Evolutionary conservation across 2,329 filamentous ascomycete species (phyloP).

Genomic region (Trichoderma lentiforme): DNA sequence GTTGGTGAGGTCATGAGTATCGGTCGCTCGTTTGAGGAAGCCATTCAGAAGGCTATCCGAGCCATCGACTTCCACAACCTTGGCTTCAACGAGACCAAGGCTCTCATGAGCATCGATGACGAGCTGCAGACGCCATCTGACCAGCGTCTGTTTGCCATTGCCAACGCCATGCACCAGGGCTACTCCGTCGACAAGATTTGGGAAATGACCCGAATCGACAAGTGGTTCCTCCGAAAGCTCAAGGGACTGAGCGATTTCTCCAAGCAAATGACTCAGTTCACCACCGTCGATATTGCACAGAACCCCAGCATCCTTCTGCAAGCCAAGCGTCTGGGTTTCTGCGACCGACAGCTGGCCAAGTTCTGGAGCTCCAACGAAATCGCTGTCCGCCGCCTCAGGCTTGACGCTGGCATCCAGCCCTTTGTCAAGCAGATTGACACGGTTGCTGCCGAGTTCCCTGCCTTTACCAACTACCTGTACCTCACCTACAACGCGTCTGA

Average conservation of each 20-base stretch:
- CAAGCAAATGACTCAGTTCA: constrained; percentile 70
- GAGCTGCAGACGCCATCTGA: constrained; percentile 97
- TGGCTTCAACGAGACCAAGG: constrained; percentile 87
- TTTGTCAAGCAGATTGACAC: constrained; percentile 99
- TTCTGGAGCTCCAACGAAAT: constrained; percentile 96
- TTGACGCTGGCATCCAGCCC: constrained; percentile 82
- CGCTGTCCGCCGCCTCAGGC: constrained; percentile 75
- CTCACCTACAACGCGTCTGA: constrained; percentile 90
- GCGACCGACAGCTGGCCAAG: constrained; percentile 86
- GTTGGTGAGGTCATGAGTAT: constrained; percentile 99
- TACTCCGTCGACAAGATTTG: constrained; percentile 97
- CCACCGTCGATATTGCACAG: constrained; percentile 60
- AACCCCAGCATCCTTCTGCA: constrained; percentile 66
- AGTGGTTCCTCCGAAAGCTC: constrained; percentile 93
- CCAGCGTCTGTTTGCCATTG: constrained; percentile 94
- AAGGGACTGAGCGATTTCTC: constrained; percentile 89
- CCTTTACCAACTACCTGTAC: constrained; percentile 93
- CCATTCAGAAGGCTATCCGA: constrained; percentile 96
- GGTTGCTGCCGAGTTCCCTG: constrained; percentile 93
- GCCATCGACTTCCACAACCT: constrained; percentile 93
- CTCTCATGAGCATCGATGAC: constrained; percentile 91
- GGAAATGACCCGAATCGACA: constrained; percentile 97
- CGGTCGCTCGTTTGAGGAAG: constrained; percentile 93
- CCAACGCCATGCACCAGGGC: constrained; percentile 92
- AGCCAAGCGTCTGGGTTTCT: constrained; percentile 93